Evolutionary conservation across 352 stramenopile species (phyloP), one percentile per base, ranked within the genome.

Genomic region (Ophiocytium majus): DNA sequence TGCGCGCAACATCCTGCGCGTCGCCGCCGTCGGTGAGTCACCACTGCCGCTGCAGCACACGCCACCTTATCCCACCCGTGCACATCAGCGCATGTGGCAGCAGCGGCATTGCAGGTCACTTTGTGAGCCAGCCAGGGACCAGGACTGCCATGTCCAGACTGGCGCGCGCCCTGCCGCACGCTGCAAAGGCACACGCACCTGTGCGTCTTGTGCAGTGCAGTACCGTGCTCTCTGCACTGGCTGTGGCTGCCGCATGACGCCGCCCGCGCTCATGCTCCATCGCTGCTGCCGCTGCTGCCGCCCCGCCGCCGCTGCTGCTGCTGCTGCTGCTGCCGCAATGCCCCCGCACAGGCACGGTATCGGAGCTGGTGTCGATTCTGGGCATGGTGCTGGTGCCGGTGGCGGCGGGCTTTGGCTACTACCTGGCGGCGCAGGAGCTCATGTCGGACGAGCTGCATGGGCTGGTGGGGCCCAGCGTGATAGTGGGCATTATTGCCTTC

Each of bases 401-500:
- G 34, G 71, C 81, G 9, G 89, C 85, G 31, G 86, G 83, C 0
- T 81, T 90, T 34, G 28, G 80, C 1, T 89, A 85, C 75, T 89
- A 89, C 74, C 10, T 87, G 0, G 33, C 36, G 14, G 75, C 80
- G 19, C 76, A 81, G 74, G 87, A 76, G 79, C 74, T 33, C 10
- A 90, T 92, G 17, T 91, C 90, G 23, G 79, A 86, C 50, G 49
- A 89, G 0, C 33, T 89, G 31, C 81, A 89, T 74, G 80, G 81
- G 10, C 37, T 89, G 0, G 36, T 97, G 33, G 93, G 93, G 9
- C 95, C 96, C 17, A 92, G 96, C 37, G 66, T 98, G 28, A 84
- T 99, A 28, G 94, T 96, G 19, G 89, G 97, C 31, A 74, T 97
- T 0, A 90, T 98, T 32, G 92, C 95, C 5, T 99, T 94, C 91